Percentiles rank a stretch among this genome's conserved stretches.
Conservation (phyloP, 306 rosid species). For the Echinosophora koreensis region DNA sequence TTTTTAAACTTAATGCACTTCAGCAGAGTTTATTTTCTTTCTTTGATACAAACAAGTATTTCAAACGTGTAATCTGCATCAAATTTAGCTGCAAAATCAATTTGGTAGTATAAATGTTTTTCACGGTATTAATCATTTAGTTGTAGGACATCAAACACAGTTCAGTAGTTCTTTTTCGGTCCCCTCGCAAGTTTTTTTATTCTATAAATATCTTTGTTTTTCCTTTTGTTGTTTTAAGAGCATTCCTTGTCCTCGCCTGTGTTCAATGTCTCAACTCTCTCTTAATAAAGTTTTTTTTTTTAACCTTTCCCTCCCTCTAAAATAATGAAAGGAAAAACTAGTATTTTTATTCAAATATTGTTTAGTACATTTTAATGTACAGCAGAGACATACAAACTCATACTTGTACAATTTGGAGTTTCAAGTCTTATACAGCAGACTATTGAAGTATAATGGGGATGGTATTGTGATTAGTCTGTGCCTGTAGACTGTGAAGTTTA, state of each 20-base stretch:
- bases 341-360: slow-evolving; percentile 13
- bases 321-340: not conserved
- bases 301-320: not conserved
- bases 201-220: not conserved
- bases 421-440: slow-evolving; percentile 51
- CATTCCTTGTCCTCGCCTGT: slow-evolving; percentile 3
- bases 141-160: slow-evolving; percentile 24
- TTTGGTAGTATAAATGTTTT: slow-evolving; percentile 32
- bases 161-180: too few relatives aligned
- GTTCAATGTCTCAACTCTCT: slow-evolving; percentile 16
- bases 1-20: slow-evolving; percentile 20
- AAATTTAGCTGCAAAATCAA: slow-evolving; percentile 27
- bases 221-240: slow-evolving; percentile 11
- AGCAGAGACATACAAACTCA: slow-evolving; percentile 10
- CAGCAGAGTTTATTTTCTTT: slow-evolving; percentile 15
- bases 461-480: slow-evolving; percentile 97
- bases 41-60: slow-evolving; percentile 19
- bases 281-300: slow-evolving; percentile 15
- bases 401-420: slow-evolving; percentile 44
- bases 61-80: slow-evolving; percentile 15
- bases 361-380: slow-evolving; percentile 16
- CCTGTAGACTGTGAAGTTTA: slow-evolving; percentile 99
- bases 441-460: slow-evolving; percentile 66
- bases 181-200: not conserved
- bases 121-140: not conserved